phyloP scores from a whole-genome alignment of 371 early-diverging fungal species.

The Dinochytrium kinnereticum region DNA sequence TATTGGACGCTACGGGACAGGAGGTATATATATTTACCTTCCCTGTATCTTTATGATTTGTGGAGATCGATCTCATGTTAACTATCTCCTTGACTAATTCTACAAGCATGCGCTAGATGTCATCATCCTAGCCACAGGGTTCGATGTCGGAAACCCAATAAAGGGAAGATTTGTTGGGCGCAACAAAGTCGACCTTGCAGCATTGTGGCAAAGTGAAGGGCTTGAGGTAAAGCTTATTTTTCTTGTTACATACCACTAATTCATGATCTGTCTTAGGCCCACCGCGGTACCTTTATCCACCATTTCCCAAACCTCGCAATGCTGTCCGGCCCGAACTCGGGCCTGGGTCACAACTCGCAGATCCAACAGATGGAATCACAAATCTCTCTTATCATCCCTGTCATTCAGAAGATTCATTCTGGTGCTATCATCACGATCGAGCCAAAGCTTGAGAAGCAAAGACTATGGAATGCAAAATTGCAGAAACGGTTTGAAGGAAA shows the following conservation, averaged over 20 bases:
- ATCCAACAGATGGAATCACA: conserved; percentile 13
- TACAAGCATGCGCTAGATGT: conserved; percentile 51
- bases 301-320: conserved; percentile 19
- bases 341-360: conserved; percentile 14
- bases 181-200: conserved; percentile 26
- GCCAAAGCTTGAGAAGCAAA: conserved; percentile 7
- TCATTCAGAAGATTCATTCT: neutral
- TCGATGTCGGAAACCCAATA: conserved; percentile 47
- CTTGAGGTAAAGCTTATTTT: neutral
- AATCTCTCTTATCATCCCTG: neutral
- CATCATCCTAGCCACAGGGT: conserved; percentile 64
- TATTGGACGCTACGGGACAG: conserved; percentile 44
- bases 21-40: neutral
- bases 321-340: conserved; percentile 18
- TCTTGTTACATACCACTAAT: neutral
- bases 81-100: conserved; percentile 11
- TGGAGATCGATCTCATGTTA: conserved; percentile 20
- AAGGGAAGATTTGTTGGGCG: conserved; percentile 32
- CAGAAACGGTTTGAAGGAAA: conserved; percentile 10
- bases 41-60: neutral
- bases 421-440: neutral
- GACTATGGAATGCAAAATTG: neutral
- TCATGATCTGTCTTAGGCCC: neutral
- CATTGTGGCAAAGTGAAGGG: conserved; percentile 6
- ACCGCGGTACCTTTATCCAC: neutral